Conservation (phyloP, 2,329 filamentous ascomycete genomes). For the Fusarium kyushuense region DNA sequence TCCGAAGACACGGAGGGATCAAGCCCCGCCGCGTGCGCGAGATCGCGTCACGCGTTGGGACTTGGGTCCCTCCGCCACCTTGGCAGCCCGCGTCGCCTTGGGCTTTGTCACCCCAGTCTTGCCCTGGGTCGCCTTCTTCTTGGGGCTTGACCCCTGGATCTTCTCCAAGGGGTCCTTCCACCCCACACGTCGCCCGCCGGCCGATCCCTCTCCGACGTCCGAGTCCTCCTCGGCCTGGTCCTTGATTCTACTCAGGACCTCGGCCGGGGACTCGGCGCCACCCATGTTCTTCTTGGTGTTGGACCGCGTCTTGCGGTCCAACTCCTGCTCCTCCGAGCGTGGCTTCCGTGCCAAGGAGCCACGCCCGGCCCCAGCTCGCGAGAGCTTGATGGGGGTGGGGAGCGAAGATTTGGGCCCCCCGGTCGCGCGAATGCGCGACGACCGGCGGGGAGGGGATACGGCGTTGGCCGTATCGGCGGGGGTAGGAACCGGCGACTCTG, state of each 20-base stretch:
- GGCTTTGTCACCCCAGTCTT: slow-evolving; percentile 51
- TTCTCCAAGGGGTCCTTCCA: slow-evolving; percentile 53
- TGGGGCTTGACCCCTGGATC: slow-evolving; percentile 45
- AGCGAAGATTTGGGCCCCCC: slow-evolving; percentile 50
- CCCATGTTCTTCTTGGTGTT: slow-evolving; percentile 55
- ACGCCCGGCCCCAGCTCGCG: slow-evolving; percentile 44
- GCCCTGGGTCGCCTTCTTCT: slow-evolving; percentile 42
- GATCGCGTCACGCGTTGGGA: slow-evolving; percentile 50
- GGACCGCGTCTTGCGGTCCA: slow-evolving; percentile 50
- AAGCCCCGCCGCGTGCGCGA: slow-evolving; percentile 44
- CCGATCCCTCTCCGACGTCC: slow-evolving; percentile 30
- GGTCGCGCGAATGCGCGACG: slow-evolving; percentile 48
- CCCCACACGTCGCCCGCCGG: slow-evolving; percentile 45
- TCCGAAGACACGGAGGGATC: slow-evolving; percentile 13
- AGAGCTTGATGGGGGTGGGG: slow-evolving; percentile 52
- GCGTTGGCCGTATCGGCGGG: slow-evolving; percentile 4
- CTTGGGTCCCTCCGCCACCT: slow-evolving; percentile 50
- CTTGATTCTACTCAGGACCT: slow-evolving; percentile 51
- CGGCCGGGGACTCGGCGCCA: slow-evolving; percentile 52
- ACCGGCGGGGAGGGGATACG: slow-evolving; percentile 46
- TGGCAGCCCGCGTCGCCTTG: slow-evolving; percentile 46
- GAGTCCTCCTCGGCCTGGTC: slow-evolving; percentile 39
- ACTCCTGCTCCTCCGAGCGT: slow-evolving; percentile 50
- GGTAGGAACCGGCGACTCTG: background rate
- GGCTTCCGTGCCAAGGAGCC: slow-evolving; percentile 38